A percentile compares a stretch with the other conserved stretches of the same genome.
Evolutionary conservation across 1,284 basidiomycete genomes (phyloP).

Genomic region (Cryptococcus sp.): DNA sequence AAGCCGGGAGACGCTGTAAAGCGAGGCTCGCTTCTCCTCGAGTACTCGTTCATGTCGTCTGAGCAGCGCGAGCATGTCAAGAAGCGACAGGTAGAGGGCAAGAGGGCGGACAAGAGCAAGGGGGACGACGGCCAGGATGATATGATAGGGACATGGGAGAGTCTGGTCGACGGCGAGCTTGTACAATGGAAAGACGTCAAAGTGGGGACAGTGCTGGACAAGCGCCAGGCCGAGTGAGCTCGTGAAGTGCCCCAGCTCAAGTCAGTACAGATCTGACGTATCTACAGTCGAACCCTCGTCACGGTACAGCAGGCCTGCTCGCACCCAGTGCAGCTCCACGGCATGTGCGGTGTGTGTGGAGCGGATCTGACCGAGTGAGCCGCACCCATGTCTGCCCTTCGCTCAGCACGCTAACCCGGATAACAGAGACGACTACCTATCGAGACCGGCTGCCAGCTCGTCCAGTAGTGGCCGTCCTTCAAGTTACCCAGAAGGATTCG

Average conservation of each 20-base stretch:
- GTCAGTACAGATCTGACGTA: background rate
- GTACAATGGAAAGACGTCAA: slow-evolving; percentile 41
- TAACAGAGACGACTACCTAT: slow-evolving; percentile 77
- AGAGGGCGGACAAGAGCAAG: slow-evolving; percentile 17
- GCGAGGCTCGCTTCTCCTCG: slow-evolving; percentile 70
- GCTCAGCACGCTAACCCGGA: background rate
- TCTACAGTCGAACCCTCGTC: slow-evolving; percentile 54
- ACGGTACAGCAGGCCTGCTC: slow-evolving; percentile 80
- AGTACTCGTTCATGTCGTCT: slow-evolving; percentile 63
- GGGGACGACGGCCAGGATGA: slow-evolving; percentile 20
- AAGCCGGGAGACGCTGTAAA: slow-evolving; percentile 53
- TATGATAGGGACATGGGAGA: slow-evolving; percentile 72
- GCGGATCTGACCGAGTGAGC: slow-evolving; percentile 87
- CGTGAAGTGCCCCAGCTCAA: background rate
- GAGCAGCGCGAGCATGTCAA: slow-evolving; percentile 8
- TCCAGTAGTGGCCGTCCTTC: slow-evolving; percentile 40
- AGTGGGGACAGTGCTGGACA: slow-evolving; percentile 34
- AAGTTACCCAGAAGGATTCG: slow-evolving; percentile 35
- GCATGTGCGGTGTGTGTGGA: slow-evolving; percentile 89
- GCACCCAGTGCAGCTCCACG: slow-evolving; percentile 86
- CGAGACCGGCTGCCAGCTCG: slow-evolving; percentile 77
- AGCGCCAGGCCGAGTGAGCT: slow-evolving; percentile 32
- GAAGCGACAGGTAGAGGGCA: slow-evolving; percentile 12
- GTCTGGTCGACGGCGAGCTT: slow-evolving; percentile 65
- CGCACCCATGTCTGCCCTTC: slow-evolving; percentile 2